Conservation (phyloP, 2,329 filamentous ascomycete species). For the Blumeria hordei region DNA sequence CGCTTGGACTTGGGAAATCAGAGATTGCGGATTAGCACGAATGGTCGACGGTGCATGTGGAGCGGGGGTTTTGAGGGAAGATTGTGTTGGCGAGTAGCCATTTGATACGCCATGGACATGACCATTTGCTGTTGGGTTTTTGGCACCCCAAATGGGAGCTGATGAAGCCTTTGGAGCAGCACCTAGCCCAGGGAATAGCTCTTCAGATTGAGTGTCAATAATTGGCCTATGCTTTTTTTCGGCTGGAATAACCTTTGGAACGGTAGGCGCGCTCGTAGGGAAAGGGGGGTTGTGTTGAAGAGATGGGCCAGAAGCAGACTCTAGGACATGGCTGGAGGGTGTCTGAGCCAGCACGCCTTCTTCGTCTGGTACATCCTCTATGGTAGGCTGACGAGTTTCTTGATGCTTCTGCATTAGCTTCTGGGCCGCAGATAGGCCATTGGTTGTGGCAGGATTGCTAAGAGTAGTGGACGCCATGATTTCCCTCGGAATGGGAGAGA, state of each 20-base stretch:
- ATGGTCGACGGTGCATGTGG: slow-evolving; percentile 4
- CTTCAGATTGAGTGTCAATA: slow-evolving; percentile 68
- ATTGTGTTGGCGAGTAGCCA: slow-evolving; percentile 33
- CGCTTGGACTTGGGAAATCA: slow-evolving; percentile 63
- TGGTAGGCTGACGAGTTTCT: slow-evolving; percentile 31
- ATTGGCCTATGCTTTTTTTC: slow-evolving; percentile 17
- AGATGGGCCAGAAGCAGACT: slow-evolving; percentile 2
- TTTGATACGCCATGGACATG: slow-evolving; percentile 17
- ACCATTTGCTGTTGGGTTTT: slow-evolving; percentile 25
- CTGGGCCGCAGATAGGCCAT: slow-evolving; percentile 18
- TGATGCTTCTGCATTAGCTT: slow-evolving; percentile 41
- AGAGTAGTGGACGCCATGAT: too few relatives aligned
- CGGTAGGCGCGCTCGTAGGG: slow-evolving; percentile 40
- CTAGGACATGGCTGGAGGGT: not conserved
- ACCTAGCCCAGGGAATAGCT: slow-evolving; percentile 83
- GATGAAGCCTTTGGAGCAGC: slow-evolving; percentile 32
- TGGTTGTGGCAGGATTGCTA: not conserved
- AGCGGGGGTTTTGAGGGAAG: slow-evolving; percentile 18
- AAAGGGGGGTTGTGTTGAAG: slow-evolving; percentile 21
- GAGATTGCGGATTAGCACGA: slow-evolving; percentile 22
- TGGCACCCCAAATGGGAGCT: slow-evolving; percentile 55
- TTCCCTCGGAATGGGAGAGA: too few relatives aligned
- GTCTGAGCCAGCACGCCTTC: slow-evolving; percentile 30
- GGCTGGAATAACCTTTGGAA: slow-evolving; percentile 34
- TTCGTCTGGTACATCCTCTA: slow-evolving; percentile 66